A percentile compares a stretch with the other conserved stretches of the same genome.
phyloP scores from a whole-genome alignment of 495 filamentous ascomycete genomes.

The Aspergillus cavernicola region DNA sequence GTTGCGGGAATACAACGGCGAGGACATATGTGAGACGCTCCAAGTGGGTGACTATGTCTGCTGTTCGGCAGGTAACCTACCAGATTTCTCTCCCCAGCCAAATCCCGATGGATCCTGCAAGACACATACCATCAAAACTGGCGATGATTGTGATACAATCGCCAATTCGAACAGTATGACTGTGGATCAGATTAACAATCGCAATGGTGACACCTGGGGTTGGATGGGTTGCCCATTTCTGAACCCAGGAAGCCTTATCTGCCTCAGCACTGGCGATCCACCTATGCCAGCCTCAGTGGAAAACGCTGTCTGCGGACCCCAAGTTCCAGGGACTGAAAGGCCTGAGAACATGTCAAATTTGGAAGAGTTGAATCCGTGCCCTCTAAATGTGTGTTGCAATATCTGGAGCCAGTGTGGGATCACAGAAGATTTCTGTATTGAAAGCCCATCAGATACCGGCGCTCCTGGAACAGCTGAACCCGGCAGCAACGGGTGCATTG shows the following conservation, averaged over 20 bases:
- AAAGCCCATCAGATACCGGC: conserved; percentile 17
- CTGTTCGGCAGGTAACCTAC: conserved; percentile 41
- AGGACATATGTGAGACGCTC: background rate
- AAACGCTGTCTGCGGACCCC: conserved; percentile 44
- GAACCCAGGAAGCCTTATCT: conserved; percentile 26
- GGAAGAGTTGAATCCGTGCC: conserved; percentile 21
- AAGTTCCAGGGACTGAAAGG: conserved; percentile 29
- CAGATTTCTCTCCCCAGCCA: conserved; percentile 36
- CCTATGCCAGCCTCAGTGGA: conserved; percentile 39
- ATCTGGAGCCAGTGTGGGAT: conserved; percentile 33
- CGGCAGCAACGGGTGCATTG: conserved; percentile 42
- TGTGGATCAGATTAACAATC: conserved; percentile 23
- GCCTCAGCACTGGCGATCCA: conserved; percentile 41
- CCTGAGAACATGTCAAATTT: conserved; percentile 12
- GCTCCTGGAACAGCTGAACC: conserved; percentile 32
- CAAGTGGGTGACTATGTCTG: conserved; percentile 30
- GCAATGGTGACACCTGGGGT: conserved; percentile 41
- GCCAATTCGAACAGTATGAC: conserved; percentile 28
- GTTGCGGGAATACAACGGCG: background rate
- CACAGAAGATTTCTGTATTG: conserved; percentile 42
- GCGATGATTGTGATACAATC: conserved; percentile 28
- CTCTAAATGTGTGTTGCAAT: conserved; percentile 28
- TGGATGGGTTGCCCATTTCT: conserved; percentile 45
- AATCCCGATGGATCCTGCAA: conserved; percentile 40
- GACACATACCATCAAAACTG: conserved; percentile 26